A percentile compares a stretch with the other conserved stretches of the same genome.
phyloP scores from a whole-genome alignment of 495 filamentous ascomycete species.

The Lepraria neglecta region DNA sequence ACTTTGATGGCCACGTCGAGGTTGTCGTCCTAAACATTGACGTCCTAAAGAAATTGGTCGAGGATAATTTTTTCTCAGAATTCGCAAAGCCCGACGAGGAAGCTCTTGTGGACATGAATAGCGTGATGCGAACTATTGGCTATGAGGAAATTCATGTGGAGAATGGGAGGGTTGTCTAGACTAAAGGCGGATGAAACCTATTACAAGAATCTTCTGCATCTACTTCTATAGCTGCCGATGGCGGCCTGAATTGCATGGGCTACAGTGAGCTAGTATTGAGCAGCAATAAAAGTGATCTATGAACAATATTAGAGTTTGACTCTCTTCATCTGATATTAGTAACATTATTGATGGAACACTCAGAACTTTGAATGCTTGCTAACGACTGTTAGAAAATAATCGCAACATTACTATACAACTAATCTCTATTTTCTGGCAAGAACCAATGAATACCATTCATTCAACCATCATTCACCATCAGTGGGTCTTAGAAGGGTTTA shows the following conservation, averaged over 20 bases:
- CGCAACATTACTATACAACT: background rate
- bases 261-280: background rate
- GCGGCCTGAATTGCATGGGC: background rate
- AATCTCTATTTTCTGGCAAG: background rate
- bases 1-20: background rate
- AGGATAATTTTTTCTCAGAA: background rate
- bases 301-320: background rate
- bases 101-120: background rate
- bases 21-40: background rate
- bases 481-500: background rate
- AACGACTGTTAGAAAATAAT: background rate
- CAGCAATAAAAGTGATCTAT: background rate
- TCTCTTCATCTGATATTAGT: background rate
- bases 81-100: background rate
- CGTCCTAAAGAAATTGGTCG: background rate
- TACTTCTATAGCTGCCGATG: too few species aligned
- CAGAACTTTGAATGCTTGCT: background rate
- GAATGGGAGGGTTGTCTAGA: background rate
- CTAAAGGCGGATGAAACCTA: background rate
- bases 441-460: background rate
- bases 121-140: background rate
- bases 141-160: background rate
- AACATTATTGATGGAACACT: background rate
- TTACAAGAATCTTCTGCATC: background rate
- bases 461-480: background rate